Evolutionary conservation across 2,329 filamentous ascomycete genomes (phyloP).

Genomic region (Colletotrichum sp.): DNA sequence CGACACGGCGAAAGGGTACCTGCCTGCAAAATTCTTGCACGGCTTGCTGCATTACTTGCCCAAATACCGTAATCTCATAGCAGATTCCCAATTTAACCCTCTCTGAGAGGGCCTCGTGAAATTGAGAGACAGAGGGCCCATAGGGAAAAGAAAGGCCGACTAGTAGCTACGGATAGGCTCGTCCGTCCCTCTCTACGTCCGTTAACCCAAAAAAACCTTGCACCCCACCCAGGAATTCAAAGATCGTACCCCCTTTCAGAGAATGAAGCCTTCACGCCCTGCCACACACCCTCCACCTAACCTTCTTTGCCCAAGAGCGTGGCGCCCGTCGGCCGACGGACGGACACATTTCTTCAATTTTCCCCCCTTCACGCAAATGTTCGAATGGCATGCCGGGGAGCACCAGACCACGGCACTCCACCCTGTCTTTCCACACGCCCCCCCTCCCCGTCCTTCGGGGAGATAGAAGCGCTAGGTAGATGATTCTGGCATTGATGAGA

Average conservation of each 20-base stretch:
- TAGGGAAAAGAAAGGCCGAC: neutral
- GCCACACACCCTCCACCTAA: neutral
- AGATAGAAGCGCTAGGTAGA: neutral
- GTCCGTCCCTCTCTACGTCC: neutral
- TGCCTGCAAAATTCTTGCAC: neutral
- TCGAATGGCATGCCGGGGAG: neutral
- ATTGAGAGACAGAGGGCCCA: neutral
- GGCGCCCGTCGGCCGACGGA: constrained; percentile 12
- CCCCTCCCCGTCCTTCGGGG: neutral
- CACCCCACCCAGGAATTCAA: neutral
- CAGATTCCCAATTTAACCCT: neutral
- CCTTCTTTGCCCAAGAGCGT: constrained; percentile 3
- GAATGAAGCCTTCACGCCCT: neutral
- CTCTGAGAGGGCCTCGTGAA: neutral
- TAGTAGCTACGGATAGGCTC: neutral
- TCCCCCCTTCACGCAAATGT: neutral
- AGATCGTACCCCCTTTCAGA: neutral
- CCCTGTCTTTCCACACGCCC: neutral
- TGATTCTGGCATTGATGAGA: neutral
- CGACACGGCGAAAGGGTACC: neutral
- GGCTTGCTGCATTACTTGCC: neutral
- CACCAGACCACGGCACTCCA: neutral
- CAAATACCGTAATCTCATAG: neutral
- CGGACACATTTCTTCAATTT: neutral
- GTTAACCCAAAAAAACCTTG: neutral